These are phyloP conservation scores for Wickerhamia fluorescens DNA, from an alignment of 805 yeast genomes.

Conservation along the genomic window DNA sequence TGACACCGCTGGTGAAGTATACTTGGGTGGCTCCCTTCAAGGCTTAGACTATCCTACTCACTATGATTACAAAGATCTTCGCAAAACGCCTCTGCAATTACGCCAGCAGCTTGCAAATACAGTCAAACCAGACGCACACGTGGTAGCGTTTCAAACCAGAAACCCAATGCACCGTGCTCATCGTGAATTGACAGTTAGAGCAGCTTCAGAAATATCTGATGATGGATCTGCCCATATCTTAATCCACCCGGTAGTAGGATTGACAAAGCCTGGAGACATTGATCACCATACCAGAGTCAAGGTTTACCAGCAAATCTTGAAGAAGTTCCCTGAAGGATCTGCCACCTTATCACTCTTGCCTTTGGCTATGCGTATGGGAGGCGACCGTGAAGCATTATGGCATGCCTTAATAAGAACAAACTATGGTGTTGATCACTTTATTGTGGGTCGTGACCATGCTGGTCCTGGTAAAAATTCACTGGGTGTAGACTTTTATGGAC, in stretches of 20 bases:
- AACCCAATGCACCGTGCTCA: conserved; percentile 99
- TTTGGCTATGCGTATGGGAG: conserved; percentile 98
- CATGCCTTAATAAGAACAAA: conserved; percentile 95
- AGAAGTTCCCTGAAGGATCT: conserved; percentile 90
- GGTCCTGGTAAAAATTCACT: conserved; percentile 87
- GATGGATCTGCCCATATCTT: conserved; percentile 49
- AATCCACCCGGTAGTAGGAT: conserved; percentile 95
- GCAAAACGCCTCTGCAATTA: conserved; percentile 87
- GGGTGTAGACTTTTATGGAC: conserved; percentile 93
- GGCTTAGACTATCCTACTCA: conserved; percentile 81
- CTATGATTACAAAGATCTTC: conserved; percentile 80
- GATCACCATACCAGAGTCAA: conserved; percentile 97
- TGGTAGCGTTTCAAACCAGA: conserved; percentile 96
- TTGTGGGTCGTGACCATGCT: conserved; percentile 97
- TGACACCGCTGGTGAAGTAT: conserved; percentile 72
- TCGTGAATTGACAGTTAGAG: conserved; percentile 91
- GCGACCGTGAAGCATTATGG: conserved; percentile 98
- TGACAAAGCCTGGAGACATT: conserved; percentile 96
- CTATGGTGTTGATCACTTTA: conserved; percentile 94
- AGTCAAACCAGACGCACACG: conserved; percentile 32
- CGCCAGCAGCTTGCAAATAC: conserved; percentile 73
- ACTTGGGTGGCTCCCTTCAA: conserved; percentile 82
- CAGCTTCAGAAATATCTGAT: conserved; percentile 88
- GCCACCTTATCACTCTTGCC: conserved; percentile 86
- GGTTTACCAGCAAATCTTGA: conserved; percentile 86